Base-by-base conservation (phyloP, 164 flowering plant species). In the Buxus sempervirens region DNA sequence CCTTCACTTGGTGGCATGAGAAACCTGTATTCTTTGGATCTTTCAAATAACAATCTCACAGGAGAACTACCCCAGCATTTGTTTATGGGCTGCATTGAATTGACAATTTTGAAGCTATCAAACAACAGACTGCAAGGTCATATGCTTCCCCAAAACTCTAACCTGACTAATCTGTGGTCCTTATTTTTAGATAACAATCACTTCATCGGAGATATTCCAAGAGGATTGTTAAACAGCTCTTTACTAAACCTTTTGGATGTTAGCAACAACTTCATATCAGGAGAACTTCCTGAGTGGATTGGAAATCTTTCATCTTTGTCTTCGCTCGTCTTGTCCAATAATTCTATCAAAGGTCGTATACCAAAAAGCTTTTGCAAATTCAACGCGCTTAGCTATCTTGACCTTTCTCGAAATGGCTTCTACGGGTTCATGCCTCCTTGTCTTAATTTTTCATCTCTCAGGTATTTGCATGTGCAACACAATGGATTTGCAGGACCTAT, bases 401-500 rank as follows among this genome's bases (percentile, higher is more conserved):
- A 59, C 55, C 41, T 59, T 27, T 67, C 63, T 49, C 1, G 26
- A 12, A 67, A 67, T 26, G 59, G 26, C 14, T 10, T 59, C 10
- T 15, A 7, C 27, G 71, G 71, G n/a, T 6, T 48, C 21, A 28
- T 60, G 0, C 71, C 71, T 16, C 32, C 71, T 51, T 68, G 71
- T 28, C 51, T 61, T 22, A 60, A 32, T 26, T 38, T 21, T 28
- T 27, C 65, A 27, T 51, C 28, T 54, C 25, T 68, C 6, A 58
- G 20, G 45, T 53, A 60, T 32, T 21, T 61, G 16, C 57, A 60
- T 61, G 51, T 60, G 16, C 41, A 22, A 28, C 16, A 45, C 28
- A 68, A 68, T 61, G 65, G 49, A 20, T 54, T 68, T 16, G n/a
- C 65, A n/a, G 71, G 60, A 51, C 24, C 51, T 1, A 27, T 68